Base-by-base conservation (phyloP, 768 basidiomycete species). In the Agrocybe pediades region DNA sequence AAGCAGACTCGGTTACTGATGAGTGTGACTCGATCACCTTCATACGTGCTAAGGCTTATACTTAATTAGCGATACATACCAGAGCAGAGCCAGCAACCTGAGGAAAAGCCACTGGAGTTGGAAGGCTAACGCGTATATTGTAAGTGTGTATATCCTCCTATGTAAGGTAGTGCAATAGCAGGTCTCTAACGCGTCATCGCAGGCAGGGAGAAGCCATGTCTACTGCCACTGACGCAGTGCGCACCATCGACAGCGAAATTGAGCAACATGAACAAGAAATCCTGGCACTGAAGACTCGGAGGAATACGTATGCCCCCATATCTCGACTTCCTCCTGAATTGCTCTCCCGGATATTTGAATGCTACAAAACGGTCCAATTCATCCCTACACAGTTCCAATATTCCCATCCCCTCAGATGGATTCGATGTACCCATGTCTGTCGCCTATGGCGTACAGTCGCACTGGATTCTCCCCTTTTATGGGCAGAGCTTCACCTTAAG, bases 311-410 rank as follows among this genome's bases (percentile, higher is more conserved):
- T 36, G 39, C 24, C 5, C 54, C 49, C 13, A 51, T 55, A 21
- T 44, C 54, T 4, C 43, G 33, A 33, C 43, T 55, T 17, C 54
- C 54, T 19, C 42, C 54, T 9, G 54, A 55, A 29, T 16, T 55
- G 16, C 48, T 55, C 25, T 39, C 42, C 16, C 24, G 26, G 9
- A 40, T 55, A 27, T 55, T 55, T 21, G 20, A 51, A 9, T 20
- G 50, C 25, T 41, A 21, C 9, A 41, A 21, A 8, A 25, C 24
- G n/a, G 17, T 11, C 2, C 17, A 13, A 7, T 1, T 5, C 2
- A 17, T 15, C 7, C 11, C 19, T 36, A 13, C 23, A n/a, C 15
- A 30, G 7, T 30, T 7, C 15, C 15, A 30, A 7, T 30, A 7
- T 15, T 7, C 7, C 7, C n/a, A n/a, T n/a, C 8, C 29, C 15